A percentile compares a stretch with the other conserved stretches of the same genome.
Conservation (phyloP, 805 yeast genomes). For the Myxozyma sirexii region DNA sequence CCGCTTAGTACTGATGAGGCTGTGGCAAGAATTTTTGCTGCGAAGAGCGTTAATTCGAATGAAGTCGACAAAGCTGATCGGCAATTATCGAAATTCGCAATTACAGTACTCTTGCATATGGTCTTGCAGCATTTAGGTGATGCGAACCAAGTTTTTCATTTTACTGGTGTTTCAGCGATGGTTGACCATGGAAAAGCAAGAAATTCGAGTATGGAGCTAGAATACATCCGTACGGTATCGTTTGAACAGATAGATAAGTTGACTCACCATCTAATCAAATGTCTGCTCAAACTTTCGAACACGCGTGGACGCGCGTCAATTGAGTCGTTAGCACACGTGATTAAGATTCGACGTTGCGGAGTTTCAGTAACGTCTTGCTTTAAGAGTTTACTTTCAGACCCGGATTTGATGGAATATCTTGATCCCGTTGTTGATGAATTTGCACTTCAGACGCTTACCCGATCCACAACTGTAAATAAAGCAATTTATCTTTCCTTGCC, state of each 20-base stretch:
- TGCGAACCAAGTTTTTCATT: not conserved
- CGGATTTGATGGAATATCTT: not conserved
- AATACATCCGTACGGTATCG: constrained; percentile 9
- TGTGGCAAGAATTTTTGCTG: not conserved
- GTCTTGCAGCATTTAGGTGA: constrained; percentile 4
- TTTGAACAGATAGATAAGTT: constrained; percentile 13
- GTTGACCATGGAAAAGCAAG: not conserved
- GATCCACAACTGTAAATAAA: constrained; percentile 2
- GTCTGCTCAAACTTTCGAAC: constrained; percentile 9
- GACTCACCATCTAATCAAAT: constrained; percentile 5
- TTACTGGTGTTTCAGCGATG: not conserved
- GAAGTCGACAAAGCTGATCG: constrained; percentile 9
- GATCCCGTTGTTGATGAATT: constrained; percentile 7
- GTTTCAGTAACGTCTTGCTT: constrained; percentile 2
- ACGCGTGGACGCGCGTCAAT: constrained; percentile 12
- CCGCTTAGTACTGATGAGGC: constrained; percentile 8
- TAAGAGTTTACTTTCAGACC: constrained; percentile 3
- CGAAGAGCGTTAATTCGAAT: not conserved
- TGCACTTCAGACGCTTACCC: not conserved
- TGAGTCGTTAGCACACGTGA: constrained; percentile 15
- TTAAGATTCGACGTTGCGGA: constrained; percentile 9
- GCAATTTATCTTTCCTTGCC: constrained; percentile 11
- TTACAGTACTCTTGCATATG: constrained; percentile 9
- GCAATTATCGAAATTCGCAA: constrained; percentile 13
- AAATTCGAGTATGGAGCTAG: not conserved